These are phyloP conservation scores for Penicillium sp. DNA, from an alignment of 2,329 filamentous ascomycete genomes.

Conservation along the genomic window DNA sequence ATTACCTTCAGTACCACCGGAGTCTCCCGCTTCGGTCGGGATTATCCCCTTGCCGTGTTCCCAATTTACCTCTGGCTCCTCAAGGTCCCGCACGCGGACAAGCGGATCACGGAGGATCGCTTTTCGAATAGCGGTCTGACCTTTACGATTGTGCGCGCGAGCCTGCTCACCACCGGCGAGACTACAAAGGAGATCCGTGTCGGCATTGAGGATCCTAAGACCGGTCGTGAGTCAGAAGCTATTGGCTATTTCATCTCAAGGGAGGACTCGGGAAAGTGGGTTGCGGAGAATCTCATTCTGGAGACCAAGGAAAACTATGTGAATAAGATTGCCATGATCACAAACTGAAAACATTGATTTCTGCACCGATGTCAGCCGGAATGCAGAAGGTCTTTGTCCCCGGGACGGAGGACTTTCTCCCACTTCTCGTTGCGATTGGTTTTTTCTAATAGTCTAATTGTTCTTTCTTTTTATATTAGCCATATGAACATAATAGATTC, in stretches of 20 bases:
- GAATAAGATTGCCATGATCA: slow-evolving; percentile 18
- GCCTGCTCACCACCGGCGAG: slow-evolving; percentile 34
- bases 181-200: slow-evolving; percentile 22
- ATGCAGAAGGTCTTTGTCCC: background rate
- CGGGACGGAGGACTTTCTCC: background rate
- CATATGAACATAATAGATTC: background rate
- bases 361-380: background rate
- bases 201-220: slow-evolving; percentile 27
- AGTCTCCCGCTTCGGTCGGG: slow-evolving; percentile 28
- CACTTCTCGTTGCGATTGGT: background rate
- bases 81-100: slow-evolving; percentile 38
- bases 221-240: slow-evolving; percentile 29
- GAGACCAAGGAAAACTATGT: slow-evolving; percentile 5
- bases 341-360: slow-evolving; percentile 1
- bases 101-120: slow-evolving; percentile 33
- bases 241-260: slow-evolving; percentile 36
- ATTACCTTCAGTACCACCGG: slow-evolving; percentile 36
- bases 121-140: slow-evolving; percentile 24
- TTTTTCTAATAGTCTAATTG: background rate
- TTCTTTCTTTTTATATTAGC: background rate
- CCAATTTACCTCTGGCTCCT: slow-evolving; percentile 34
- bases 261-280: slow-evolving; percentile 30
- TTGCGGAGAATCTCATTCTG: slow-evolving; percentile 15
- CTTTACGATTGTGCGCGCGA: slow-evolving; percentile 34
- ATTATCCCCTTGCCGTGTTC: slow-evolving; percentile 32